Evolutionary conservation across 495 filamentous ascomycete genomes (phyloP), one percentile per base, ranked within the genome.

Genomic region (Podospora fimiseda): DNA sequence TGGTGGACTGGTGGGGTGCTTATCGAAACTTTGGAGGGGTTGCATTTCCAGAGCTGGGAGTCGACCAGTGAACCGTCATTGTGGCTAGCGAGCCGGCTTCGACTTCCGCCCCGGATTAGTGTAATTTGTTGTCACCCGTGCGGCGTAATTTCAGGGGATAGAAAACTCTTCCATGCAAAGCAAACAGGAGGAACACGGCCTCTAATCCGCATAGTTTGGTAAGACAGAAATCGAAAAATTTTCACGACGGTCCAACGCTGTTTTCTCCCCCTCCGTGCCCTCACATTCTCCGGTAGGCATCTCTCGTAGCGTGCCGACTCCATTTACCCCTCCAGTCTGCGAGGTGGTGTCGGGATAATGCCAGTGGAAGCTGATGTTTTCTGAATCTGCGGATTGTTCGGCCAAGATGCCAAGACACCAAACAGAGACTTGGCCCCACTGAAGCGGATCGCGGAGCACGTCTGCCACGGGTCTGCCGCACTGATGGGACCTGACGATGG

Each of bases 81-180:
- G 50, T 52, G 46, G 50, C 55, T 50, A 51, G 53, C 27, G 37
- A 45, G 47, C 56, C 56, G 56, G 56, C 56, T 59, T 48, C 43
- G 13, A 40, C 51, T 59, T 59, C 56, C 56, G 60, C 59, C 59
- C 60, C 56, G 50, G 56, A 56, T 54, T 62, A 62, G 60, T 51
- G 60, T 49, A 62, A 62, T 62, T 59, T 62, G 51, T 43, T 54
- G 51, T 40, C 49, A 30, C 48, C 36, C 48, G 51, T 22, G 30
- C 37, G 33, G 47, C 47, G 56, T 52, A 62, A 59, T 57, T 52
- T 62, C 57, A 50, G 50, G 53, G 48, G 56, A 13, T 18, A 20
- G 19, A 48, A 57, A 57, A 48, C 24, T 48, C 47, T 53, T 56
- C 53, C 40, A 56, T 19, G 9, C 40, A 51, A 33, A 43, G 9